phyloP scores from a whole-genome alignment of 1,284 basidiomycete genomes.

The Lentinula novae-zelandiae region DNA sequence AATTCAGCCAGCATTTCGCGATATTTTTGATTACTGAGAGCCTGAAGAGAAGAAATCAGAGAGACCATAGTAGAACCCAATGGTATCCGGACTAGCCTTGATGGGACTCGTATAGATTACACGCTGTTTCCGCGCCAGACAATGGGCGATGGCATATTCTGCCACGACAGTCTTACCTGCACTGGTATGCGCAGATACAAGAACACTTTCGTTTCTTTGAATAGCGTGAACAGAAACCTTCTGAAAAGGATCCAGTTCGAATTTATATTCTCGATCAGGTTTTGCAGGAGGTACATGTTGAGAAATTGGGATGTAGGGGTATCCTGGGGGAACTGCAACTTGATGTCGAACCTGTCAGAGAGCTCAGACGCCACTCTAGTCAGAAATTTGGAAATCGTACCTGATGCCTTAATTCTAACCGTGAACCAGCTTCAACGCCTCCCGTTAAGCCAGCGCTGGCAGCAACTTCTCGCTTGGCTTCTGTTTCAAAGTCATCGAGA shows the following conservation, averaged over 20 bases:
- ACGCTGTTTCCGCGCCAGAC: slow-evolving; percentile 87
- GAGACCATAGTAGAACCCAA: background rate
- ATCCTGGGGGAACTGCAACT: slow-evolving; percentile 93
- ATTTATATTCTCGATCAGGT: slow-evolving; percentile 92
- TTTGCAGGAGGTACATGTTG: slow-evolving; percentile 91
- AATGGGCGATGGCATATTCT: slow-evolving; percentile 98
- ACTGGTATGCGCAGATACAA: slow-evolving; percentile 98
- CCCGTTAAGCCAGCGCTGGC: slow-evolving; percentile 81
- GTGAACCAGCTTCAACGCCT: slow-evolving; percentile 60
- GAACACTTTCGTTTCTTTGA: slow-evolving; percentile 94
- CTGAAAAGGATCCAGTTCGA: slow-evolving; percentile 98
- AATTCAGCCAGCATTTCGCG: slow-evolving; percentile 97
- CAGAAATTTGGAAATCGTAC: slow-evolving; percentile 33
- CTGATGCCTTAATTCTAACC: slow-evolving; percentile 76
- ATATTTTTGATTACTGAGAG: slow-evolving; percentile 98
- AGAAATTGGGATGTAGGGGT: slow-evolving; percentile 88
- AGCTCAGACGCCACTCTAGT: background rate
- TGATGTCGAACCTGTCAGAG: slow-evolving; percentile 77
- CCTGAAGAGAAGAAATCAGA: slow-evolving; percentile 41
- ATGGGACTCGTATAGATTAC: slow-evolving; percentile 99
- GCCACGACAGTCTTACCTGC: slow-evolving; percentile 99
- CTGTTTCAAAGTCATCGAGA: slow-evolving; percentile 86
- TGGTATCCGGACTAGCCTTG: slow-evolving; percentile 64
- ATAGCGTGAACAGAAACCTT: slow-evolving; percentile 93
- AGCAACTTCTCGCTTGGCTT: slow-evolving; percentile 85